Percentiles rank a stretch among this genome's conserved stretches.
Conservation (phyloP, 2,329 filamentous ascomycete genomes). For the Penicillium sp. region DNA sequence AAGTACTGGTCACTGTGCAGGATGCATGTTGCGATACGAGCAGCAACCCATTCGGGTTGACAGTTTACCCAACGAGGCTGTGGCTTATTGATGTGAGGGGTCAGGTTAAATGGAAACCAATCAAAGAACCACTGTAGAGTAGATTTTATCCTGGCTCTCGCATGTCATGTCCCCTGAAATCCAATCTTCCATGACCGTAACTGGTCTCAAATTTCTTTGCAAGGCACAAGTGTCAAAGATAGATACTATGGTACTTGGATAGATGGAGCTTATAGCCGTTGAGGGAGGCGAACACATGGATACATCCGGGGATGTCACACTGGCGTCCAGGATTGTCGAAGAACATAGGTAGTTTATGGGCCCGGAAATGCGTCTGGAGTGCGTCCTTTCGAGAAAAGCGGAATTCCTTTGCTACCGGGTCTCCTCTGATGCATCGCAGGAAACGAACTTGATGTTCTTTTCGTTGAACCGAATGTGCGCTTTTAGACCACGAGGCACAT, state of each 20-base stretch:
- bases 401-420: slow-evolving; percentile 9
- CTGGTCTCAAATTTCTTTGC: not conserved
- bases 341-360: slow-evolving; percentile 16
- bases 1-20: no score
- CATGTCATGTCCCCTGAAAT: no score
- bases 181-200: no score
- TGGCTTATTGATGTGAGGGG: no score
- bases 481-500: not conserved
- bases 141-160: no score
- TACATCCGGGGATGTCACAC: slow-evolving; percentile 14
- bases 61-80: no score
- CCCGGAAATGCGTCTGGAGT: slow-evolving; percentile 14
- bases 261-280: slow-evolving; percentile 15
- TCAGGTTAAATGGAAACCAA: no score
- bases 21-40: no score
- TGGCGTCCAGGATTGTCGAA: slow-evolving; percentile 14
- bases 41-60: no score
- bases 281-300: slow-evolving; percentile 10
- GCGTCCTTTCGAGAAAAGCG: slow-evolving; percentile 19
- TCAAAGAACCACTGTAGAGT: no score
- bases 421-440: not conserved
- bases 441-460: not conserved
- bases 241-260: slow-evolving; percentile 13
- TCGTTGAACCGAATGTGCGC: not conserved
- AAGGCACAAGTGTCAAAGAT: slow-evolving; percentile 1